Evolutionary conservation across 2,329 filamentous ascomycete genomes (phyloP).

Genomic region (Metarhizium rileyi): DNA sequence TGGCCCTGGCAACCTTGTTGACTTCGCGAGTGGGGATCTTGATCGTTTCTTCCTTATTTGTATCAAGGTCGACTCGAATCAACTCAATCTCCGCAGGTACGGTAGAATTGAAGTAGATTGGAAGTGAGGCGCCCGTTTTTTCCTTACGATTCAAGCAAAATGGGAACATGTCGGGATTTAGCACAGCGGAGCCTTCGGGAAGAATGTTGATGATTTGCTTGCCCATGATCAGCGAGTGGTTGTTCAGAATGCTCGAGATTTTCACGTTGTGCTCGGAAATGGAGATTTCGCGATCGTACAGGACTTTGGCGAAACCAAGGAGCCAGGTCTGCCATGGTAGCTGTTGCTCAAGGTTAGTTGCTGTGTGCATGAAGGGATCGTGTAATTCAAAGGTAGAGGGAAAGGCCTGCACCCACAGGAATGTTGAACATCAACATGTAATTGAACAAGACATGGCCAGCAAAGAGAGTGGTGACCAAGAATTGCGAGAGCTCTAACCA

Average conservation of each 20-base stretch:
- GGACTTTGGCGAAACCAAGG: conserved; percentile 61
- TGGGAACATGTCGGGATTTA: conserved; percentile 73
- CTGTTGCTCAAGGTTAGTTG: conserved; percentile 24
- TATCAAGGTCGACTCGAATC: conserved; percentile 76
- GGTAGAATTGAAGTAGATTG: conserved; percentile 90
- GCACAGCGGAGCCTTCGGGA: conserved; percentile 83
- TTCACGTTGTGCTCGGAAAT: conserved; percentile 93
- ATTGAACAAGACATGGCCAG: conserved; percentile 63
- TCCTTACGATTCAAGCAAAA: conserved; percentile 67
- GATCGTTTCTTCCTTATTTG: conserved; percentile 69
- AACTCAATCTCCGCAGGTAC: conserved; percentile 81
- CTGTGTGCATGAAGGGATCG: not conserved
- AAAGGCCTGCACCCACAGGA: conserved; percentile 42
- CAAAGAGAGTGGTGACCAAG: conserved; percentile 60
- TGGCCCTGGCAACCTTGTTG: conserved; percentile 60
- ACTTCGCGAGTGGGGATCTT: conserved; percentile 65
- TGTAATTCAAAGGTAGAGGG: not conserved
- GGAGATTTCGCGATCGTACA: conserved; percentile 88
- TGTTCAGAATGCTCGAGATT: conserved; percentile 76
- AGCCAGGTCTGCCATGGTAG: conserved; percentile 68
- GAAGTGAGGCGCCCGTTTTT: conserved; percentile 54
- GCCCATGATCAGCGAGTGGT: conserved; percentile 86
- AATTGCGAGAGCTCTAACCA: conserved; percentile 88
- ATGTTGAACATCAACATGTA: conserved; percentile 90
- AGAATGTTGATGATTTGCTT: conserved; percentile 97